phyloP scores from a whole-genome alignment of 176 grass and related monocot species.

The Cenchrus fungigraminus region DNA sequence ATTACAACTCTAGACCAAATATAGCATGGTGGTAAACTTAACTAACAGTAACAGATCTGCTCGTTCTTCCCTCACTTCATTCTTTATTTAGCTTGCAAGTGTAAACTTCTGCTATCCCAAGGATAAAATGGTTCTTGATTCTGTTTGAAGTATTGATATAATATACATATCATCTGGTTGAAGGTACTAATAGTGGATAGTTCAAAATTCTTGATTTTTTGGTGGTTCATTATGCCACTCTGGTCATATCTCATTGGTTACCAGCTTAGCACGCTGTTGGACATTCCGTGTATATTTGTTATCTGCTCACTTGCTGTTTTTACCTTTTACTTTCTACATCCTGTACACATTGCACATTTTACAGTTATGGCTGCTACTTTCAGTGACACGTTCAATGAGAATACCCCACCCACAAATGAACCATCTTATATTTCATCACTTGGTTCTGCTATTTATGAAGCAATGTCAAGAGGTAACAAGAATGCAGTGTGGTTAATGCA shows the following conservation, averaged over 20 bases:
- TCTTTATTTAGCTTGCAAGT: not conserved
- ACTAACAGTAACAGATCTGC: not conserved
- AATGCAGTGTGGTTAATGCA: constrained; percentile 98
- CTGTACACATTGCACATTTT: constrained; percentile 29
- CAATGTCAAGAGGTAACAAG: constrained; percentile 85
- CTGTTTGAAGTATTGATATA: not conserved
- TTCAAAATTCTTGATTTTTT: not conserved
- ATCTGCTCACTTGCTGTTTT: not conserved
- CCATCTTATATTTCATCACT: constrained; percentile 89
- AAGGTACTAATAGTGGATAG: not conserved
- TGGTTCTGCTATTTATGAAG: constrained; percentile 88
- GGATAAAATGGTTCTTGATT: not conserved
- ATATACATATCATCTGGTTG: not conserved
- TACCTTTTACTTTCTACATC: not conserved
- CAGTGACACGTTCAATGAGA: constrained; percentile 99
- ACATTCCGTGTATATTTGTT: constrained; percentile 32
- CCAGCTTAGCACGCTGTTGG: not conserved
- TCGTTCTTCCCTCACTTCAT: not conserved
- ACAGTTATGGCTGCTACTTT: constrained; percentile 46
- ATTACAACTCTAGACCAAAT: not conserved
- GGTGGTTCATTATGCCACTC: not conserved
- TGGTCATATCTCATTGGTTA: constrained; percentile 10
- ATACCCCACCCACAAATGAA: constrained; percentile 89
- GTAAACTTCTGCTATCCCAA: not conserved
- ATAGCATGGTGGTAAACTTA: not conserved